Base-by-base conservation (phyloP, 2,329 filamentous ascomycete genomes). In the Fusarium dlaminii region DNA sequence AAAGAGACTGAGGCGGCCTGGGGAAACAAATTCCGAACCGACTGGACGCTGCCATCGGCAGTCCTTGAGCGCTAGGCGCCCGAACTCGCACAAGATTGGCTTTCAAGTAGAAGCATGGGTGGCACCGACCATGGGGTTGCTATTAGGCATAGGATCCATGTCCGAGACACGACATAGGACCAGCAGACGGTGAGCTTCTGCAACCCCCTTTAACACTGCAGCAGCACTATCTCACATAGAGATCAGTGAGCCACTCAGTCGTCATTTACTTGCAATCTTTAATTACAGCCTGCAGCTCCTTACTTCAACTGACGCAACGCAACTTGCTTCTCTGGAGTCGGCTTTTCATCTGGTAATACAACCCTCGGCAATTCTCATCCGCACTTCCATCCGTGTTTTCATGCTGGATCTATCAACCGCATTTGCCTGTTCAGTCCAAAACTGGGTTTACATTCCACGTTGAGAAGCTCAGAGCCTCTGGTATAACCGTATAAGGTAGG, bases 191-290 rank as follows among this genome's bases (percentile, higher is more conserved):
- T 76, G 72, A 77, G 69, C 74, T 73, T 64, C 68, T 78, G 77
- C 77, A 74, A 77, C 55, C 77, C 77, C 77, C 77, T 79, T 79
- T 73, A 77, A 61, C 68, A 74, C 70, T 70, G 77, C 77, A 79
- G 76, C 70, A 63, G 37, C 49, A 68, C 56, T 63, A 68, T 68
- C 48, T 63, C 66, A 74, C 46, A 70, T 54, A 70, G 58, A 70
- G 45, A 68, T 36, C 46, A 68, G 40, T 62, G 34, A 70, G 51
- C 66, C 66, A 65, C 57, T 67, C 68, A 46, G 54, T 63, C 60
- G 58, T 63, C 73, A 70, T 72, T 66, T 75, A 40, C 67, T 51
- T 51, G 42, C n/a, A 49, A 29, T 51, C 40, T 75, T 75, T 76
- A 67, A 77, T 77, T 78, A 73, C 66, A 45, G n/a, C 51, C 67